Evolutionary conservation across 441 rosid species (phyloP).

Genomic region (Adansonia grandidieri): DNA sequence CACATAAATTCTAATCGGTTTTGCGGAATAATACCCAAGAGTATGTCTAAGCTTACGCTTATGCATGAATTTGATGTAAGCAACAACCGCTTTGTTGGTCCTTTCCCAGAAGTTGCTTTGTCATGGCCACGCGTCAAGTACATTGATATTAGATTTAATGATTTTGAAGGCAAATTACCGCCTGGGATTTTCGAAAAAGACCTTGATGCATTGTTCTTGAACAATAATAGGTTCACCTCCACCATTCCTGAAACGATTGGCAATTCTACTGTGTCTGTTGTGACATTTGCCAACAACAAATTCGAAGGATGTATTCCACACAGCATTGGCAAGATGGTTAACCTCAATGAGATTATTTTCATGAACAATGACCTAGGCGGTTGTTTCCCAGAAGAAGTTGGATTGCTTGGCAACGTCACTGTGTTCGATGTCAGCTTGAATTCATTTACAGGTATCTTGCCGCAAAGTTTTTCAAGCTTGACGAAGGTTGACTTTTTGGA

Average conservation of each 20-base stretch:
- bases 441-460: constrained; percentile 55
- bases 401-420: constrained; percentile 50
- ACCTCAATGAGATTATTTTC: constrained; percentile 67
- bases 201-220: constrained; percentile 74
- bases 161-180: constrained; percentile 80
- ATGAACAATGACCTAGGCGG: constrained; percentile 59
- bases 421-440: constrained; percentile 67
- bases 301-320: constrained; percentile 76
- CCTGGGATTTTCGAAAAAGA: constrained; percentile 53
- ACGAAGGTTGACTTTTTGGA: constrained; percentile 49
- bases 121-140: constrained; percentile 57
- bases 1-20: constrained; percentile 84
- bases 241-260: constrained; percentile 70
- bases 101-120: constrained; percentile 57
- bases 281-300: constrained; percentile 76
- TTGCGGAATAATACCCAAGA: constrained; percentile 77
- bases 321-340: constrained; percentile 65
- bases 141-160: constrained; percentile 69
- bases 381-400: constrained; percentile 73
- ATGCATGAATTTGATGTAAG: constrained; percentile 90
- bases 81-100: constrained; percentile 83
- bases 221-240: constrained; percentile 73
- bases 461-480: constrained; percentile 47
- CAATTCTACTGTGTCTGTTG: constrained; percentile 56
- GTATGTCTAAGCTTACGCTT: constrained; percentile 50